Conservation (phyloP, 495 filamentous ascomycete genomes). For the Astrocystis sublimbata region DNA sequence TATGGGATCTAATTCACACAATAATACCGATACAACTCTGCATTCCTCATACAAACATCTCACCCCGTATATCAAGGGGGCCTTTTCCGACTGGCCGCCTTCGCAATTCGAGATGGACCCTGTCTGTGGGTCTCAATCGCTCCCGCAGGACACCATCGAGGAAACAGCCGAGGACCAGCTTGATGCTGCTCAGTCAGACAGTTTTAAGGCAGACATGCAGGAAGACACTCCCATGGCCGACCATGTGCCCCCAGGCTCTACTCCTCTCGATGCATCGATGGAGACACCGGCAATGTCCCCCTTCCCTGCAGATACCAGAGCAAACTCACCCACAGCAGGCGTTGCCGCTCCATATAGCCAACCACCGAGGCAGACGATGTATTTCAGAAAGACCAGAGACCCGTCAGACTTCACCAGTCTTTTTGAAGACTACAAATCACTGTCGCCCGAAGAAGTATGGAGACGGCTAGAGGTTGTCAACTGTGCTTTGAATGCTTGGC, state of each 20-base stretch:
- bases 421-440: slow-evolving; percentile 38
- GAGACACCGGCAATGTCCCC: slow-evolving; percentile 26
- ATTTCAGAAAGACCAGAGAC: slow-evolving; percentile 38
- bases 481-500: slow-evolving; percentile 56
- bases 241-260: slow-evolving; percentile 10
- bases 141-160: slow-evolving; percentile 14
- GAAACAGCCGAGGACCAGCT: slow-evolving; percentile 17
- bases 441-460: slow-evolving; percentile 54
- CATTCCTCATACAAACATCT: slow-evolving; percentile 23
- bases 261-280: slow-evolving; percentile 11
- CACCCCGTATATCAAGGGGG: slow-evolving; percentile 32
- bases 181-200: slow-evolving; percentile 6
- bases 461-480: slow-evolving; percentile 53
- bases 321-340: slow-evolving; percentile 22
- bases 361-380: slow-evolving; percentile 14
- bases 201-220: slow-evolving; percentile 1
- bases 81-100: slow-evolving; percentile 23
- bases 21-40: neutral
- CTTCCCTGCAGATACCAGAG: slow-evolving; percentile 19
- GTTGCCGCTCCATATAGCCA: slow-evolving; percentile 7
- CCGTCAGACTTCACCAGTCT: slow-evolving; percentile 35
- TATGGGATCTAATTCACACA: neutral
- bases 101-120: slow-evolving; percentile 19
- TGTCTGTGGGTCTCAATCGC: neutral
- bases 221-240: slow-evolving; percentile 18